Conservation (phyloP, 768 basidiomycete species). For the Dentipellis sp. region DNA sequence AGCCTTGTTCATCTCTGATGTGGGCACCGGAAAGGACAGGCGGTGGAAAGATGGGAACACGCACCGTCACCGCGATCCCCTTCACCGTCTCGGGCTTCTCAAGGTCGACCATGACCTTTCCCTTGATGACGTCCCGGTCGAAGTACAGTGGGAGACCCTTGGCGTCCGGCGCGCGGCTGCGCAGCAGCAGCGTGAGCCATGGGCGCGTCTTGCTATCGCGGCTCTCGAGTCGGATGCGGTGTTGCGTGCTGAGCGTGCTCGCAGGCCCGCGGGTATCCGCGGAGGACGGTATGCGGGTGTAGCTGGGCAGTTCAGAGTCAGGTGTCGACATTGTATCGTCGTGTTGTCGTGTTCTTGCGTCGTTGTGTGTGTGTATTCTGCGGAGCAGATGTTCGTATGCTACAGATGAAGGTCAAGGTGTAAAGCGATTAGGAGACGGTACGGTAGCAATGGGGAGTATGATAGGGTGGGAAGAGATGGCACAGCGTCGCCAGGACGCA, state of each 20-base stretch:
- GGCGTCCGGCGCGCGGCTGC: slow-evolving; percentile 7
- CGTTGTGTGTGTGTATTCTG: no score
- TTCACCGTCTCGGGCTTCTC: slow-evolving; percentile 8
- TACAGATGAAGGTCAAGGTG: no score
- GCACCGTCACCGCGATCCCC: slow-evolving; percentile 5
- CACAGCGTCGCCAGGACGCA: no score
- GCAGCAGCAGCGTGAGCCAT: slow-evolving; percentile 6
- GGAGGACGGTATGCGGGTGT: not conserved
- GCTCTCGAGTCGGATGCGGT: slow-evolving; percentile 1
- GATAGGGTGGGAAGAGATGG: no score
- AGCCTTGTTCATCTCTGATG: not conserved
- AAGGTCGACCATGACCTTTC: slow-evolving; percentile 5
- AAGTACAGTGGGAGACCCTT: slow-evolving; percentile 6
- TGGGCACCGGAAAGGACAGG: not conserved
- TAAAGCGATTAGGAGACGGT: no score
- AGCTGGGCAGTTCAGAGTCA: slow-evolving; percentile 1
- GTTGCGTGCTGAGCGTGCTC: not conserved
- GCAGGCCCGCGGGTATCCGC: not conserved
- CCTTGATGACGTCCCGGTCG: slow-evolving; percentile 7
- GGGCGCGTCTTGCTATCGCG: not conserved
- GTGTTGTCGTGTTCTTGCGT: no score
- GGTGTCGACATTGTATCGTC: not conserved
- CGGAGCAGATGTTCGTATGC: no score
- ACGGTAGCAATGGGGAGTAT: no score
- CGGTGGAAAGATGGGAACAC: not conserved